Percentiles rank a stretch among this genome's conserved stretches.
phyloP scores from a whole-genome alignment of 495 filamentous ascomycete species.

The Aspergillus kassunensis region DNA sequence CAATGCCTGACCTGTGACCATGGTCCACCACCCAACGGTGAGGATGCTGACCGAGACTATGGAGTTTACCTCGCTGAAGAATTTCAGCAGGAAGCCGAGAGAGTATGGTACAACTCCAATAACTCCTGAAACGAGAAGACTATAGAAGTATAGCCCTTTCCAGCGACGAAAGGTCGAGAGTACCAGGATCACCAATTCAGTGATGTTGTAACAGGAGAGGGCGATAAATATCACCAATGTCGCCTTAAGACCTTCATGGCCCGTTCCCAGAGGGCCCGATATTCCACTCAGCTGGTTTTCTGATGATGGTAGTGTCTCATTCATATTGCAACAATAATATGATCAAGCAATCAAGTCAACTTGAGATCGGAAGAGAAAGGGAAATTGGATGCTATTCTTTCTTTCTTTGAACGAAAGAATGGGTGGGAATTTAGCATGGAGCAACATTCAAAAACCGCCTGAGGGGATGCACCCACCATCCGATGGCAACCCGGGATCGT shows the following conservation, averaged over 20 bases:
- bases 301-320: neutral
- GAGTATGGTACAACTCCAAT: constrained; percentile 47
- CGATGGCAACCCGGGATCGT: neutral
- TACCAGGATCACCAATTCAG: constrained; percentile 47
- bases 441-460: constrained; percentile 3
- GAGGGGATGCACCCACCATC: constrained; percentile 7
- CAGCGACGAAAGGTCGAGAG: constrained; percentile 49
- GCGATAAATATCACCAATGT: constrained; percentile 44
- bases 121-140: constrained; percentile 41
- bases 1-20: constrained; percentile 51
- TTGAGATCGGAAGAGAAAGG: neutral
- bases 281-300: constrained; percentile 34
- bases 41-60: constrained; percentile 41
- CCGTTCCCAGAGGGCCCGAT: no score
- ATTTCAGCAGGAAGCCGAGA: constrained; percentile 50
- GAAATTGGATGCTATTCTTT: neutral
- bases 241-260: constrained; percentile 24
- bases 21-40: constrained; percentile 50
- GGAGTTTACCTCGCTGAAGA: constrained; percentile 36
- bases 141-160: constrained; percentile 53
- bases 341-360: neutral
- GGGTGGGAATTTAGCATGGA: neutral
- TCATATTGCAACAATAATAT: neutral
- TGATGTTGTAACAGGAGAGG: constrained; percentile 48
- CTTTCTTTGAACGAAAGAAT: neutral